Base-by-base conservation (phyloP, 2,329 filamentous ascomycete species). In the Xylaria sp. region DNA sequence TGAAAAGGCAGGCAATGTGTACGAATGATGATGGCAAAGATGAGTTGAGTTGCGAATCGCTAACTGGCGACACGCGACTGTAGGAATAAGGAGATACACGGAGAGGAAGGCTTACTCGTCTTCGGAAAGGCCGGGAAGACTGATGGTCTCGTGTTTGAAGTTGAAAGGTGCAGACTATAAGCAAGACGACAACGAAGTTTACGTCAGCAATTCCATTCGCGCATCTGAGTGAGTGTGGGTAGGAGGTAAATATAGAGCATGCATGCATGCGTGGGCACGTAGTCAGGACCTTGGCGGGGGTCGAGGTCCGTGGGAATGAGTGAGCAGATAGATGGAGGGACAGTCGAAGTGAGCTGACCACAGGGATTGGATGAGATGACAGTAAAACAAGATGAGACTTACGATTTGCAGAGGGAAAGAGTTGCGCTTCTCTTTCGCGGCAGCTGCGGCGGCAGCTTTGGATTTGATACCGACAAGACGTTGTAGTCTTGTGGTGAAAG, bases 131-230 rank as follows among this genome's bases (percentile, higher is more conserved):
- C 88, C 88, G 2, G 87, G 86, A 15, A 90, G 79, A 52, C 79
- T 79, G 50, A 85, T 81, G n/a, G 82, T 79, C 75, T 88, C 86
- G 67, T 84, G 84, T 76, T 86, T 85, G 75, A 89, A 86, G 76
- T 89, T 83, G 78, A 87, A 90, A 0, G 88, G 88, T 10, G 84
- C 84, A 59, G 87, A 89, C 88, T 89, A 41, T 57, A 60, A 31
- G 41, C 15, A 34, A 61, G 28, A 65, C 20, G 28, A 50, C 9
- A 25, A 46, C 20, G 10, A 37, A 37, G 34, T 44, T n/a, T 37
- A 23, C 55, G 59, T 70, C 54, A 70, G 70, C 64, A 50, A 37
- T 61, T 28, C 15, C 15, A 48, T 58, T 13, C 25, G 10, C 10
- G 44, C 20, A 31, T n/a, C 9, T 18, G 39, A 23, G 20, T 31